A percentile compares a stretch with the other conserved stretches of the same genome.
phyloP scores from a whole-genome alignment of 2,329 filamentous ascomycete species.

The Didymellaceae sp. region DNA sequence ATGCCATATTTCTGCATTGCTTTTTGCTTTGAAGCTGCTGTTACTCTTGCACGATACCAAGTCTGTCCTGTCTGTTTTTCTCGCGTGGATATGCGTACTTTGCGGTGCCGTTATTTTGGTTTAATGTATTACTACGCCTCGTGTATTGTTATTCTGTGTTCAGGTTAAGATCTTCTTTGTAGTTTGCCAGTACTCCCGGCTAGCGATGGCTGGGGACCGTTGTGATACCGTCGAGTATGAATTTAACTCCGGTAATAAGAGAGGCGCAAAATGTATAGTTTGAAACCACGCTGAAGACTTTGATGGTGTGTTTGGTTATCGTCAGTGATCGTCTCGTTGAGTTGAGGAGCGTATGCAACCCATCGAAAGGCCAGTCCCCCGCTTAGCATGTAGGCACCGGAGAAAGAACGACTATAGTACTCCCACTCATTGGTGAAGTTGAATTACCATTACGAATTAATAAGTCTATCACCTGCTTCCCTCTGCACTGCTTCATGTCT shows the following conservation, averaged over 20 bases:
- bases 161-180: neutral
- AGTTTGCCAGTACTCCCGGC: neutral
- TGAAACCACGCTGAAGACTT: neutral
- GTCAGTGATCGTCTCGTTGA: too few relatives aligned
- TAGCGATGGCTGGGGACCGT: neutral
- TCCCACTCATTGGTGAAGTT: too few relatives aligned
- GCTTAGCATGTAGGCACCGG: too few relatives aligned
- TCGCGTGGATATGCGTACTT: neutral
- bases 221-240: neutral
- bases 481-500: too few relatives aligned
- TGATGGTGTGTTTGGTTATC: too few relatives aligned
- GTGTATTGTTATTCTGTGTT: neutral
- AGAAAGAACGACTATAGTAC: too few relatives aligned
- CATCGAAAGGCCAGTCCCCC: too few relatives aligned
- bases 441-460: too few relatives aligned
- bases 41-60: constrained; percentile 8
- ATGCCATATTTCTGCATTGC: constrained; percentile 1
- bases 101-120: neutral
- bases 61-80: neutral
- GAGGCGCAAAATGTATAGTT: constrained; percentile 4
- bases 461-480: too few relatives aligned
- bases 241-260: neutral
- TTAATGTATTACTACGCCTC: constrained; percentile 2
- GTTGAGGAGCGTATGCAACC: too few relatives aligned
- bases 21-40: neutral